Conservation (phyloP, 805 yeast genomes). For the Priceomyces fermenticarens region DNA sequence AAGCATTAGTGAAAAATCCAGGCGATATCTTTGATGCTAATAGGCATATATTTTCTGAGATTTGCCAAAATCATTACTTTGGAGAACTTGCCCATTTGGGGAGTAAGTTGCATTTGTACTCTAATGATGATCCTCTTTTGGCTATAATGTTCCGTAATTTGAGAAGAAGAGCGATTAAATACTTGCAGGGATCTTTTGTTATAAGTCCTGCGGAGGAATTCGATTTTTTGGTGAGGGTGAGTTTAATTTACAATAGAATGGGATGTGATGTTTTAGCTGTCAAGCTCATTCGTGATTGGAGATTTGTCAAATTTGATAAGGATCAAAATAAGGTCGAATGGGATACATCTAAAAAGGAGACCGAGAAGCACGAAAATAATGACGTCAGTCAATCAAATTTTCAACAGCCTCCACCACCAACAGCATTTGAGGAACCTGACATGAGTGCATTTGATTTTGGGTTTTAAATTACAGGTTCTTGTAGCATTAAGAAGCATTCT, state of each 20-base stretch:
- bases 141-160: conserved; percentile 62
- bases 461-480: conserved; percentile 10
- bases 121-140: conserved; percentile 81
- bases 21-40: conserved; percentile 23
- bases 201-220: conserved; percentile 51
- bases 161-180: conserved; percentile 49
- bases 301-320: conserved; percentile 36
- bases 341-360: background rate
- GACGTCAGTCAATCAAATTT: background rate
- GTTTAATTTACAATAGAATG: conserved; percentile 75
- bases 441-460: conserved; percentile 68
- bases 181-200: conserved; percentile 48
- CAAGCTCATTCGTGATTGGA: conserved; percentile 65
- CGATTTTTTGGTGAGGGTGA: conserved; percentile 57
- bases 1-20: conserved; percentile 62
- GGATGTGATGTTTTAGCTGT: conserved; percentile 84
- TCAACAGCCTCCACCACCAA: conserved; percentile 42
- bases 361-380: background rate
- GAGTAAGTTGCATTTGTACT: conserved; percentile 28
- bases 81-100: conserved; percentile 8
- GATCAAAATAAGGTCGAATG: conserved; percentile 7
- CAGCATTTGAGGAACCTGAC: conserved; percentile 67
- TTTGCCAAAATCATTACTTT: conserved; percentile 11
- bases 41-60: conserved; percentile 17
- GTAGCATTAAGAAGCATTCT: background rate